Base-by-base conservation (phyloP, 2,329 filamentous ascomycete species). In the Hypoxylon sp. region DNA sequence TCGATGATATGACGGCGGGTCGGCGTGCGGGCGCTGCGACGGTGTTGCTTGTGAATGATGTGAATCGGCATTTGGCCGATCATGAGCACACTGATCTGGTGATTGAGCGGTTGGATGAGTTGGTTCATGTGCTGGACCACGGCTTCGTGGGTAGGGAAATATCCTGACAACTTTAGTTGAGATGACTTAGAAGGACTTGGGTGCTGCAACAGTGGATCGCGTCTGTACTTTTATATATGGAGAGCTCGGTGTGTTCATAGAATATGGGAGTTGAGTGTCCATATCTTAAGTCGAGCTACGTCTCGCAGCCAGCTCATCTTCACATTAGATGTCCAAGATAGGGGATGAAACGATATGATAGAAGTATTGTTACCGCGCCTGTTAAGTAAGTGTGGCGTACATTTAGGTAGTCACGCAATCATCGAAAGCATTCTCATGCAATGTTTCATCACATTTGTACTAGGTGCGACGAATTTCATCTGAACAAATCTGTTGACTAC, bases 1-100 rank as follows among this genome's bases (percentile, higher is more conserved):
- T 97, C 60, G 96, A 98, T 78, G 96, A 99, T 77, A 97, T 98
- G 89, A 92, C 91, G 6, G 93, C 95, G 0, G 95, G 96, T 0
- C 87, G 91, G 65, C 85, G 84, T 57, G 95, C 95, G 0, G 95
- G 95, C 0, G 93, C 94, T 1, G 92, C 93, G 34, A 98, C 96
- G 0, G 94, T 98, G n/a, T 77, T 98, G 76, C 83, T 99, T 48
- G 86, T 91, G 14, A 97, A 97, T 75, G 89, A 93, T n/a, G 90
- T 86, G n/a, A 97, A 97, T 76, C 79, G 79, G 60, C 85, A 91
- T 70, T 77, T 97, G 63, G 87, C 85, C 6, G 83, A 87, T 23
- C 92, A 97, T 76, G 86, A 89, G 70, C 88, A 93, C 78, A 97
- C 93, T 0, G 93, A 97, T 79, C 75, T 95, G 49, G 90, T 89